phyloP scores from a whole-genome alignment of 306 rosid species.

The Trifolium fragiferum region DNA sequence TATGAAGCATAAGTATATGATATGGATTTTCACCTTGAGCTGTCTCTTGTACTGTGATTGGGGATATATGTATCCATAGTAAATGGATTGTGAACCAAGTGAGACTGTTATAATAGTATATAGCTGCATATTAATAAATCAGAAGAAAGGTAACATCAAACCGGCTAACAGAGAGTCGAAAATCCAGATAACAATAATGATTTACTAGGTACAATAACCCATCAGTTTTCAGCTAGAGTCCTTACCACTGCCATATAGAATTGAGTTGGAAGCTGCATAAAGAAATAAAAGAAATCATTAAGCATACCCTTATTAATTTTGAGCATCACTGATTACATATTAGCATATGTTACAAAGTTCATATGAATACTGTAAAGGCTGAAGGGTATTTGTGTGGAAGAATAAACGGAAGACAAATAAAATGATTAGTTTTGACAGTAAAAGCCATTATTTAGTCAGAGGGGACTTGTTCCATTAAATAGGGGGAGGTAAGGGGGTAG shows the following conservation, averaged over 20 bases:
- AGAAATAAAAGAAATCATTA: slow-evolving; percentile 42
- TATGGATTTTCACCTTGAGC: slow-evolving; percentile 53
- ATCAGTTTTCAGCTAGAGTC: slow-evolving; percentile 38
- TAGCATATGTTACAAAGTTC: slow-evolving; percentile 27
- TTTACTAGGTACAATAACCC: slow-evolving; percentile 13
- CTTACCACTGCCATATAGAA: slow-evolving; percentile 79
- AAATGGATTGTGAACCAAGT: slow-evolving; percentile 65
- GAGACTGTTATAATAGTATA: slow-evolving; percentile 62
- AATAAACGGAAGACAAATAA: slow-evolving; percentile 11
- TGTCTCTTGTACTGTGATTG: slow-evolving; percentile 47
- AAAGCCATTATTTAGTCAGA: neutral
- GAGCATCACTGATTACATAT: slow-evolving; percentile 18
- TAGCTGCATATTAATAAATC: slow-evolving; percentile 59
- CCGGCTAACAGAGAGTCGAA: slow-evolving; percentile 20
- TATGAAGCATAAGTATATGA: slow-evolving; percentile 20
- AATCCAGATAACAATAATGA: slow-evolving; percentile 29
- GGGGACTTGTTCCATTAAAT: neutral
- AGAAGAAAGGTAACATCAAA: slow-evolving; percentile 36
- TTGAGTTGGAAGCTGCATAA: slow-evolving; percentile 91
- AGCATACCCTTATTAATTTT: slow-evolving; percentile 15
- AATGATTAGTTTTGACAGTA: neutral
- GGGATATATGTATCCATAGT: slow-evolving; percentile 63
- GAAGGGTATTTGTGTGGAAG: slow-evolving; percentile 23
- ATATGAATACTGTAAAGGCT: slow-evolving; percentile 7
- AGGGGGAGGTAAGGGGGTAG: no score